A percentile compares a stretch with the other conserved stretches of the same genome.
phyloP scores from a whole-genome alignment of 768 basidiomycete genomes.

The Hygrocybe punicea region DNA sequence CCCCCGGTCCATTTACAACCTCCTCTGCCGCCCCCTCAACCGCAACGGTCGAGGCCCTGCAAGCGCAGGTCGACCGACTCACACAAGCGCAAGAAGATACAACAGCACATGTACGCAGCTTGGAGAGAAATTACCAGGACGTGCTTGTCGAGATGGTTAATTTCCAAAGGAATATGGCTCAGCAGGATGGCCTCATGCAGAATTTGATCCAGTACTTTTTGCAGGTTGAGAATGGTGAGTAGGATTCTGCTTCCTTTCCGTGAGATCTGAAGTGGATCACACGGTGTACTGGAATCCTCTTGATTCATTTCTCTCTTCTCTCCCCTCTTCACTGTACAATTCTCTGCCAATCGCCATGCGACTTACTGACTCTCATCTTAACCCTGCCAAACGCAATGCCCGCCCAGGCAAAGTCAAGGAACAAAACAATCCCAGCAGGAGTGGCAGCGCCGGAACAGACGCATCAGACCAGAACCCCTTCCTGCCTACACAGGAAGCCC shows the following conservation, averaged over 20 bases:
- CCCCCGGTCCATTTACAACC: constrained; percentile 28
- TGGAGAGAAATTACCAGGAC: constrained; percentile 64
- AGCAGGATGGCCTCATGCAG: constrained; percentile 83
- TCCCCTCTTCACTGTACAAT: too few relatives aligned
- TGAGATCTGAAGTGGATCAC: too few relatives aligned
- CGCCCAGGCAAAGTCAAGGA: not conserved
- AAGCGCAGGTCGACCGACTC: constrained; percentile 50
- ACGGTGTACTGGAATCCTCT: not conserved
- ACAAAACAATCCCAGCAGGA: not conserved
- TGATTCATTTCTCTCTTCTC: not conserved
- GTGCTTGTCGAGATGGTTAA: constrained; percentile 69
- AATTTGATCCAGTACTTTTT: constrained; percentile 78
- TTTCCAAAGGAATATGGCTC: constrained; percentile 71
- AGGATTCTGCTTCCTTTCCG: constrained; percentile 7
- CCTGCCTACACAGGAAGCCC: constrained; percentile 55
- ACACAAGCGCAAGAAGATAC: constrained; percentile 49
- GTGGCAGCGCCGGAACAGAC: not conserved
- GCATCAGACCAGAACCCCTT: constrained; percentile 44
- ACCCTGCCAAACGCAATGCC: not conserved
- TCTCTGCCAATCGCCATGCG: not conserved
- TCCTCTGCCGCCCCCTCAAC: constrained; percentile 21
- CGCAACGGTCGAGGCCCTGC: constrained; percentile 35
- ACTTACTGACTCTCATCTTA: not conserved
- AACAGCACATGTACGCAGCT: constrained; percentile 49
- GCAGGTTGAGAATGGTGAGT: constrained; percentile 56